Evolutionary conservation across 768 basidiomycete genomes (phyloP).

Genomic region (Collybiopsis luxurians): DNA sequence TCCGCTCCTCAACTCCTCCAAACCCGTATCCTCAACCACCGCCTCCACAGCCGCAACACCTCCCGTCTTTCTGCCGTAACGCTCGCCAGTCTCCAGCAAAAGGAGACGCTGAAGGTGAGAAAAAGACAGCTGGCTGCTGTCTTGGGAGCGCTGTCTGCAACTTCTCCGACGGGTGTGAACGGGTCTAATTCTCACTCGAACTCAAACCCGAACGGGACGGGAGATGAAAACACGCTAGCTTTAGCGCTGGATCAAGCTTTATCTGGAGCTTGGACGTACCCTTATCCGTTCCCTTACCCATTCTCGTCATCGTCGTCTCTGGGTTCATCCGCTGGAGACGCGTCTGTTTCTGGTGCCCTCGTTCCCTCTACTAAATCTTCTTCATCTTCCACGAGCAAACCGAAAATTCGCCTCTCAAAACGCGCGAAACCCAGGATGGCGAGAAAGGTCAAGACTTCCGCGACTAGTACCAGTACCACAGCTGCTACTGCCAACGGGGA

Average conservation of each 20-base stretch:
- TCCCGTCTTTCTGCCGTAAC: slow-evolving; percentile 50
- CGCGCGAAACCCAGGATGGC: slow-evolving; percentile 51
- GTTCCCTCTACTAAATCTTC: background rate
- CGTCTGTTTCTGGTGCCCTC: background rate
- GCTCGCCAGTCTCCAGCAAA: slow-evolving; percentile 69
- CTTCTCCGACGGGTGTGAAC: no score
- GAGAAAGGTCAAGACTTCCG: slow-evolving; percentile 30
- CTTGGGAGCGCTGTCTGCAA: slow-evolving; percentile 54
- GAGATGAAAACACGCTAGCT: slow-evolving; percentile 39
- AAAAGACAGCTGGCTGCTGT: slow-evolving; percentile 72
- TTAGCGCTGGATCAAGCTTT: slow-evolving; percentile 79
- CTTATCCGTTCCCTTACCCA: background rate
- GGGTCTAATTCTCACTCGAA: background rate
- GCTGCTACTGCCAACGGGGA: no score
- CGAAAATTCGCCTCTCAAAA: slow-evolving; percentile 51
- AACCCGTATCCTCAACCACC: background rate
- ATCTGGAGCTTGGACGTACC: slow-evolving; percentile 29
- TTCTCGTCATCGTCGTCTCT: background rate
- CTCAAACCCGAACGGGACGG: slow-evolving; percentile 15
- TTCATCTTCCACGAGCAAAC: no score
- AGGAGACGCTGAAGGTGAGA: slow-evolving; percentile 66
- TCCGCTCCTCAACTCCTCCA: background rate
- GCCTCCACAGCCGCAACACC: slow-evolving; percentile 32
- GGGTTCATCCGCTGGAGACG: background rate
- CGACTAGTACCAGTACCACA: no score